Evolutionary conservation across 805 yeast genomes (phyloP), one percentile per base, ranked within the genome.

Genomic region (Candida easanensis): DNA sequence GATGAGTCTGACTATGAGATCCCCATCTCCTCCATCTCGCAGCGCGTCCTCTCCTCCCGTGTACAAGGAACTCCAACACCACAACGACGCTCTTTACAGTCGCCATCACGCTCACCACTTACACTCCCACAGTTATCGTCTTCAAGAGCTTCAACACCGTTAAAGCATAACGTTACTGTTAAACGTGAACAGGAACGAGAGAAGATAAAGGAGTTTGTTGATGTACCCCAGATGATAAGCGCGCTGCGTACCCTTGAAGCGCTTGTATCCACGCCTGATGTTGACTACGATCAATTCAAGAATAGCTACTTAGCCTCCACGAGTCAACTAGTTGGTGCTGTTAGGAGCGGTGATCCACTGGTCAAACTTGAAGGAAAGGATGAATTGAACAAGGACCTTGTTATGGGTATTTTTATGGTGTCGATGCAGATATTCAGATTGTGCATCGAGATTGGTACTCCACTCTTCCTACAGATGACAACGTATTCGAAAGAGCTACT

Each of bases 1-100:
- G 52, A 42, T 13, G 52, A 48, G 16, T 41, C 44, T 17, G 52
- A 49, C 36, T 49, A 49, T 33, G 52, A 49, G 3, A 30, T 45
- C 13, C 19, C 41, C 9, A 17, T 30, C 7, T 39, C 52, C 5
- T 39, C 48, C 18, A 42, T 49, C 32, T 44, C 51, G 3, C 37
- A 44, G 23, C 42, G 45, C 5, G 38, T 47, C 20, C 25, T 47
- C 11, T 44, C 51, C 7, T 23, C 21, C 25, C 10, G 16, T 6
- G 7, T 6, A 8, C 10, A 27, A 8, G 31, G 14, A 8, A 9
- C 31, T 9, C 15, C 40, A 25, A 36, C 39, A 6, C 39, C 33
- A 14, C 17, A 18, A 18, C 15, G 40, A 31, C 28, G 18, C 15
- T 14, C 31, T 9, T 6, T 14, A 13, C 31, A 27, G 7, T 14